Percentiles rank a stretch among this genome's conserved stretches.
phyloP scores from a whole-genome alignment of 345 rosid genomes.

The Syzygium aqueum region DNA sequence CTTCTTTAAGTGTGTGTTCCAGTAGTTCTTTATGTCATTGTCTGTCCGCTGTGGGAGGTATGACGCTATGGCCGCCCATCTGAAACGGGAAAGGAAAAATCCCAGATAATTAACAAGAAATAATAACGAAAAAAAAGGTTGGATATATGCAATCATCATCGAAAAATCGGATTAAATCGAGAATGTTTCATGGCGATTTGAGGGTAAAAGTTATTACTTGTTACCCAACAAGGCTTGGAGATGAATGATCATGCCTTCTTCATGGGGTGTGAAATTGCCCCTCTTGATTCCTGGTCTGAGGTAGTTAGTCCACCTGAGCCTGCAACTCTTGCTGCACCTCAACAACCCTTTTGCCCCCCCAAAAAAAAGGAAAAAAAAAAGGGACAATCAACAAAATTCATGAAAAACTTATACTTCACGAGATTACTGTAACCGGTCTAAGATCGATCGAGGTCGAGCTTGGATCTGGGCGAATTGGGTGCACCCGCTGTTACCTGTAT shows the following conservation, averaged over 20 bases:
- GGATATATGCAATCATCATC: background rate
- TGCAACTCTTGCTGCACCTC: constrained; percentile 98
- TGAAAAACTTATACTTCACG: background rate
- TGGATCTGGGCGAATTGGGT: background rate
- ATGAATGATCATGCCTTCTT: constrained; percentile 97
- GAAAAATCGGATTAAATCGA: background rate
- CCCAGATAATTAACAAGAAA: background rate
- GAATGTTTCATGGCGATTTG: background rate
- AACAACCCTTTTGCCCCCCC: constrained; percentile 40
- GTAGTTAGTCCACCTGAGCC: constrained; percentile 99
- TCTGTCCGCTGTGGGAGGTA: constrained; percentile 78
- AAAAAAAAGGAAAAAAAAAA: background rate
- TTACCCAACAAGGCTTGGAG: constrained; percentile 98
- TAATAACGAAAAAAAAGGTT: background rate
- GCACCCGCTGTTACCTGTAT: constrained; percentile 43
- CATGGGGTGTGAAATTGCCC: constrained; percentile 95
- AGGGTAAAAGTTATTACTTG: constrained; percentile 52
- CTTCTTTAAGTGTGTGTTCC: constrained; percentile 99
- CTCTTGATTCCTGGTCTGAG: constrained; percentile 96
- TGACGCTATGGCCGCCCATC: constrained; percentile 99
- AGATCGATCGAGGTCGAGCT: background rate
- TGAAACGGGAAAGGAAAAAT: background rate
- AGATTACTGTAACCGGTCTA: background rate
- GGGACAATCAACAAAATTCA: background rate
- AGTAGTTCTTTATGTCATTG: constrained; percentile 94